These are phyloP conservation scores for Fusarium caatingaense DNA, from an alignment of 2,329 filamentous ascomycete genomes.

Conservation along the genomic window DNA sequence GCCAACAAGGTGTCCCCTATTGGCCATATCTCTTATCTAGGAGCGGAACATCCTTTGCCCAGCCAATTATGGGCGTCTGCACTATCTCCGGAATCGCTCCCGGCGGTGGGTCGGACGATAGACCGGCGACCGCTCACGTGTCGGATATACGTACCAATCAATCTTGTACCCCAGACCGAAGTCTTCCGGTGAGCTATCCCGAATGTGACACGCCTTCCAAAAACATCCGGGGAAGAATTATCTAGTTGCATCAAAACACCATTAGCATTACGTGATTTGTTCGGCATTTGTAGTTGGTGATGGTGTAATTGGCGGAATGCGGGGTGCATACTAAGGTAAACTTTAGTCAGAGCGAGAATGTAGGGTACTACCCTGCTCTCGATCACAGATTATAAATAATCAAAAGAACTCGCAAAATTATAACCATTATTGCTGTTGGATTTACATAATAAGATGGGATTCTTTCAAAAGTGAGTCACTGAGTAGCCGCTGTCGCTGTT, in stretches of 20 bases:
- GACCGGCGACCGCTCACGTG: constrained; percentile 34
- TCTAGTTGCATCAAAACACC: constrained; percentile 23
- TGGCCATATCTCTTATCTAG: constrained; percentile 23
- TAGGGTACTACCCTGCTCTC: constrained; percentile 7
- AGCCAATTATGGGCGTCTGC: not conserved
- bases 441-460: not conserved
- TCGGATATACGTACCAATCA: constrained; percentile 15
- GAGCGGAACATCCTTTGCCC: constrained; percentile 21
- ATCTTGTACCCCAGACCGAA: constrained; percentile 19
- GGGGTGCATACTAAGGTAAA: constrained; percentile 5
- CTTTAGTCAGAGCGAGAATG: constrained; percentile 11
- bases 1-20: constrained; percentile 25
- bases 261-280: constrained; percentile 17
- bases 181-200: constrained; percentile 17
- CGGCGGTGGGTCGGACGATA: constrained; percentile 28
- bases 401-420: not conserved
- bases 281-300: not conserved
- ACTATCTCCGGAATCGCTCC: constrained; percentile 14
- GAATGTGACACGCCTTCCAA: constrained; percentile 31
- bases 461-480: no score
- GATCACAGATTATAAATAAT: not conserved
- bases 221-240: constrained; percentile 20
- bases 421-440: no score
- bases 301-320: not conserved
- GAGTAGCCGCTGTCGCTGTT: not conserved